A percentile compares a stretch with the other conserved stretches of the same genome.
Conservation (phyloP, 768 basidiomycete species). For the Hysterangium stoloniferum region DNA sequence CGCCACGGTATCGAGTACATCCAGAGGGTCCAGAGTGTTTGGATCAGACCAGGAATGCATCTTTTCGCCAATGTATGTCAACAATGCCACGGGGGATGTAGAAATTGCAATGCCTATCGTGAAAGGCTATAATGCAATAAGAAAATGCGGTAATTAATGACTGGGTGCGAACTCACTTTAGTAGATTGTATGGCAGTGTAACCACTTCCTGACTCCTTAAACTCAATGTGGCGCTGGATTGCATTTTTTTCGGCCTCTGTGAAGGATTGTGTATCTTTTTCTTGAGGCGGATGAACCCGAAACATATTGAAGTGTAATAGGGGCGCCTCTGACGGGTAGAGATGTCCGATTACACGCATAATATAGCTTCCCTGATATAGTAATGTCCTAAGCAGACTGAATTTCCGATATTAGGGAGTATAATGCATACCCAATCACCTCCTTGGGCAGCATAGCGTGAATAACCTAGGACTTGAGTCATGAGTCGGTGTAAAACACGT, state of each 20-base stretch:
- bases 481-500: constrained; percentile 13
- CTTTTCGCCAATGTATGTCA: constrained; percentile 19
- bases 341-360: constrained; percentile 13
- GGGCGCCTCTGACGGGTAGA: constrained; percentile 12
- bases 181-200: constrained; percentile 14
- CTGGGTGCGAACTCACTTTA: constrained; percentile 6
- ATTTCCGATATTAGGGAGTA: background rate
- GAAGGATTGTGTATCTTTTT: background rate
- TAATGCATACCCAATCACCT: constrained; percentile 15
- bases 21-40: constrained; percentile 7
- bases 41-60: constrained; percentile 17
- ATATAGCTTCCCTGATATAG: constrained; percentile 15
- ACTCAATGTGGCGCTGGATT: constrained; percentile 10
- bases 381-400: background rate
- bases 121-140: constrained; percentile 11
- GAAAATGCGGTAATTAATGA: background rate
- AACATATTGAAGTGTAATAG: constrained; percentile 19
- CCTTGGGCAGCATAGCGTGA: constrained; percentile 14
- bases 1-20: constrained; percentile 15
- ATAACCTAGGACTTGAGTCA: constrained; percentile 16
- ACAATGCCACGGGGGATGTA: constrained; percentile 15
- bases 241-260: constrained; percentile 8
- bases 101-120: constrained; percentile 17
- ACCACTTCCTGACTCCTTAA: constrained; percentile 12
- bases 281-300: constrained; percentile 2